Evolutionary conservation across 257 asterid species (phyloP).

Genomic region (Ilex aquifolium): DNA sequence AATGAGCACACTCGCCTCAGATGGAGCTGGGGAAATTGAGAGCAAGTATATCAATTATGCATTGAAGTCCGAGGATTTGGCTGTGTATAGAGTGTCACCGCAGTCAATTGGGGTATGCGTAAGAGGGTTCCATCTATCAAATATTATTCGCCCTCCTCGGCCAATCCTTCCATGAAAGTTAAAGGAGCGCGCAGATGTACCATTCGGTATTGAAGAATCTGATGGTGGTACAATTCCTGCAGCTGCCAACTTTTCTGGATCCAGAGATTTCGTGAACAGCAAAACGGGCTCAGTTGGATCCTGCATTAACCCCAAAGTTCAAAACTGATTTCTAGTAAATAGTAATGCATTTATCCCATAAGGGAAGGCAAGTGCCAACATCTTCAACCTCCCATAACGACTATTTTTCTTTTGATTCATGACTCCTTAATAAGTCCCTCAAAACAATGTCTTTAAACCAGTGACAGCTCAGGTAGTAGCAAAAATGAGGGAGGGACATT

Average conservation of each 20-base stretch:
- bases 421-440: no score
- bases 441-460: no score
- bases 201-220: constrained; percentile 42
- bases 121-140: constrained; percentile 83
- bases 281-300: constrained; percentile 72
- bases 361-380: no score
- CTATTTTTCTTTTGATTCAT: no score
- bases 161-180: constrained; percentile 76
- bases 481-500: no score
- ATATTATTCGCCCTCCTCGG: constrained; percentile 87
- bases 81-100: constrained; percentile 46
- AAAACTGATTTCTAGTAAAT: no score
- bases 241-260: constrained; percentile 75
- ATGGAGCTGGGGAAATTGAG: background rate
- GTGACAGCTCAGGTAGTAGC: no score
- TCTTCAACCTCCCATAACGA: no score
- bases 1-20: no score
- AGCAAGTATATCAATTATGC: constrained; percentile 25
- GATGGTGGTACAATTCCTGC: constrained; percentile 84
- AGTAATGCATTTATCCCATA: background rate
- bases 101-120: constrained; percentile 58
- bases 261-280: constrained; percentile 76
- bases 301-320: constrained; percentile 35
- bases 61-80: constrained; percentile 56
- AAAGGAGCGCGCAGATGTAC: constrained; percentile 31